These are phyloP conservation scores for Saccharomyces mikatae DNA, from an alignment of 805 yeast genomes.

Conservation along the genomic window DNA sequence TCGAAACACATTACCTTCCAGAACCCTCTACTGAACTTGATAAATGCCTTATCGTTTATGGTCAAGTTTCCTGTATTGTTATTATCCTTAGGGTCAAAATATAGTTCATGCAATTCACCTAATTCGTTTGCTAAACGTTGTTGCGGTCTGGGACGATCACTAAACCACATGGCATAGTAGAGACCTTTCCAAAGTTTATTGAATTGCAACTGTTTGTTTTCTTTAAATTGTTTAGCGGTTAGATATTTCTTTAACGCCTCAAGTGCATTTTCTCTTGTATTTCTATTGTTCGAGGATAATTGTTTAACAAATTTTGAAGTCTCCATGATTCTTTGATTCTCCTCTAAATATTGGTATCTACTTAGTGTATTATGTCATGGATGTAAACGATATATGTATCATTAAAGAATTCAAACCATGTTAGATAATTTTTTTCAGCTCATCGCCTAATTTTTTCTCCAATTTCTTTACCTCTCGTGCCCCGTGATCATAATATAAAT, in stretches of 20 bases:
- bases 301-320: slow-evolving; percentile 59
- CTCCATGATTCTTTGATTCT: slow-evolving; percentile 21
- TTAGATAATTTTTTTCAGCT: background rate
- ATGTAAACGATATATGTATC: background rate
- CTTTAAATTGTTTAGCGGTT: slow-evolving; percentile 36
- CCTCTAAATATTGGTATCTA: background rate
- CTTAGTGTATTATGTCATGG: background rate
- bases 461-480: background rate
- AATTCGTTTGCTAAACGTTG: slow-evolving; percentile 70
- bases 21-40: slow-evolving; percentile 59
- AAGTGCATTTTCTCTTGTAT: slow-evolving; percentile 66
- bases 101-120: slow-evolving; percentile 39
- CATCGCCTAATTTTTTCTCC: background rate
- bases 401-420: background rate
- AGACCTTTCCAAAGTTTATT: slow-evolving; percentile 95
- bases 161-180: slow-evolving; percentile 91
- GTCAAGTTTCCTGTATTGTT: slow-evolving; percentile 8
- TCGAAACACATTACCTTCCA: slow-evolving; percentile 74
- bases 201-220: slow-evolving; percentile 42
- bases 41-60: slow-evolving; percentile 31
- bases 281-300: slow-evolving; percentile 71
- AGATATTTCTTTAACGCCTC: slow-evolving; percentile 55
- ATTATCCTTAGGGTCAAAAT: slow-evolving; percentile 26
- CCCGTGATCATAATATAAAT: background rate
- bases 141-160: slow-evolving; percentile 89